Conservation (phyloP, 768 basidiomycete species). For the Boletus subcaerulescens region DNA sequence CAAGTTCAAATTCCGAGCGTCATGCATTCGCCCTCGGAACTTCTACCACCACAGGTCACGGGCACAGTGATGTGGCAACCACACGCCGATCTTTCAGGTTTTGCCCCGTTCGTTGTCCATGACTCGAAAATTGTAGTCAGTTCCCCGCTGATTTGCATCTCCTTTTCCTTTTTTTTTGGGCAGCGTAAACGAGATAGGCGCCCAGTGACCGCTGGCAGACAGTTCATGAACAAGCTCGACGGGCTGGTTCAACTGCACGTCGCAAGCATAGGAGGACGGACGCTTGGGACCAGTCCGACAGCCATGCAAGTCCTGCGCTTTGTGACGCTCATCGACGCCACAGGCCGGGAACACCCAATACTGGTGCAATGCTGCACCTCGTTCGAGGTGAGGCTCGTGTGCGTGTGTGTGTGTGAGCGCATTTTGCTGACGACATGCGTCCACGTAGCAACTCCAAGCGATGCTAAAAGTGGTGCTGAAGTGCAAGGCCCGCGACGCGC, state of each 20-base stretch:
- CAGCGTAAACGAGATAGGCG: slow-evolving; percentile 25
- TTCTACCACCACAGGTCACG: not conserved
- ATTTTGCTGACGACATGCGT: slow-evolving; percentile 1
- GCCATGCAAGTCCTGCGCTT: slow-evolving; percentile 20
- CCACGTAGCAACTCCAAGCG: slow-evolving; percentile 19
- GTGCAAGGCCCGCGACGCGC: slow-evolving; percentile 15
- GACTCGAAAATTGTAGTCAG: not conserved
- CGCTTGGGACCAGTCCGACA: slow-evolving; percentile 13
- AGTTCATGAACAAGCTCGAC: slow-evolving; percentile 20
- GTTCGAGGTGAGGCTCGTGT: slow-evolving; percentile 18
- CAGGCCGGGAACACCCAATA: slow-evolving; percentile 26
- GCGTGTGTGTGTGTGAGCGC: not conserved
- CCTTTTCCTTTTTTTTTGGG: not conserved
- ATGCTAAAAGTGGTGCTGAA: slow-evolving; percentile 18
- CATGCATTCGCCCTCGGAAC: slow-evolving; percentile 10
- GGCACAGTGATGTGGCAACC: not conserved
- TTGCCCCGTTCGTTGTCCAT: slow-evolving; percentile 8
- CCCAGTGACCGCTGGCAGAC: not conserved
- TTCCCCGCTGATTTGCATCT: not conserved
- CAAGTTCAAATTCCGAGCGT: slow-evolving; percentile 3
- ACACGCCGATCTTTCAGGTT: slow-evolving; percentile 9
- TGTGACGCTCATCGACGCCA: slow-evolving; percentile 26
- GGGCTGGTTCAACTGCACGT: slow-evolving; percentile 22
- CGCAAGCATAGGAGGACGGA: slow-evolving; percentile 8
- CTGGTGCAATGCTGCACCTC: slow-evolving; percentile 24